Base-by-base conservation (phyloP, 139 green algal species). In the Closterium sp. region DNA sequence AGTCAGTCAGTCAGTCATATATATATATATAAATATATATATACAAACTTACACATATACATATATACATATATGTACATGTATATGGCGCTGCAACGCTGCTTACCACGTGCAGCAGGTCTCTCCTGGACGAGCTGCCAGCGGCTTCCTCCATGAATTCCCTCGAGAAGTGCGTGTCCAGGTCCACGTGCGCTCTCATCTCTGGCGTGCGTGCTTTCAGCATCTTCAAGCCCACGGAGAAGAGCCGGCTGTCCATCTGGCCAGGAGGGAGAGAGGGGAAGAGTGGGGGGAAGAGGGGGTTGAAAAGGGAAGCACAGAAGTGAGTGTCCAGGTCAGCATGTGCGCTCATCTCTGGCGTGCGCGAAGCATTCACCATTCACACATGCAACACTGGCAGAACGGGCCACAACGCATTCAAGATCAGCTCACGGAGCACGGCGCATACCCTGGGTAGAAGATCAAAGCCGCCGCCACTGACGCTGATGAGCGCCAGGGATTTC, bases 401-500 rank as follows among this genome's bases (percentile, higher is more conserved):
- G 55, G 9, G 55, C 16, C 55, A 25, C 23, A n/a, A n/a, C 23
- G 16, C 55, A 76, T 28, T 76, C 16, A 28, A 76, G 55, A 76
- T 2, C 12, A 76, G 4, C 55, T 6, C 55, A 76, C 83, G 83
- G n/a, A 34, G n/a, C 83, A 33, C n/a, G 0, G 83, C 7, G 83
- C 85, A 38, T 88, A 90, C 87, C 87, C 30, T 90, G 34, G 89
- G 89, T 21, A 91, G 10, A 19, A 34, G 33, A 10, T 88, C 89
- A 21, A 84, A 91, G 83, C 89, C 89, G 34, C 89, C 89, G 28
- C 84, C 81, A 38, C 31, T 89, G 28, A 69, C 30, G 89, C 89
- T 91, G 84, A 91, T 89, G 85, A 91, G 83, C 25, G 89, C 89
- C 76, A 91, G 33, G 7, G 89, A 91, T 28, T n/a, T 28, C 33